Conservation (phyloP, 192 early-diverging fungal species). For the Pilaira anomala region DNA sequence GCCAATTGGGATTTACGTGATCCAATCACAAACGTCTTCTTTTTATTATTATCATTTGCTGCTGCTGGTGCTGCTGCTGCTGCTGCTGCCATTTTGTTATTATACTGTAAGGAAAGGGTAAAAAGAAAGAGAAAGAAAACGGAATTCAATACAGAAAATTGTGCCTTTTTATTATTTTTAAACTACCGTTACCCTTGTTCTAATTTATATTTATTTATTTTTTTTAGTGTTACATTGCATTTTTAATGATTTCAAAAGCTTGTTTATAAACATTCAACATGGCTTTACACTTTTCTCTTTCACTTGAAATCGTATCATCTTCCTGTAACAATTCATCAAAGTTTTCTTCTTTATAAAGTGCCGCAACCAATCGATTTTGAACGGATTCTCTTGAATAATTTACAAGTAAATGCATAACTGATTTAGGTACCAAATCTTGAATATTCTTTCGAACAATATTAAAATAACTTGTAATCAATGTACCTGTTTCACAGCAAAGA, state of each 20-base stretch:
- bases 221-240: constrained; percentile 44
- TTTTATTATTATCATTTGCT: too few species aligned
- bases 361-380: constrained; percentile 70
- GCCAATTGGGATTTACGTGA: constrained; percentile 87
- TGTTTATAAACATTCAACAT: constrained; percentile 76
- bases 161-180: not conserved
- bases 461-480: constrained; percentile 72
- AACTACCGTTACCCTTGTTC: too few species aligned
- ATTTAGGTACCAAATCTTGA: constrained; percentile 74
- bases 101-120: too few species aligned
- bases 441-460: constrained; percentile 71
- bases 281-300: constrained; percentile 67
- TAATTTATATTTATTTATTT: not conserved
- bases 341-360: constrained; percentile 66
- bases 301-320: constrained; percentile 61
- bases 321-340: constrained; percentile 67
- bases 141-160: not conserved
- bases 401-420: constrained; percentile 76
- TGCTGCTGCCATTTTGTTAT: constrained; percentile 1
- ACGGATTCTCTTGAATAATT: constrained; percentile 65
- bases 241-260: constrained; percentile 64
- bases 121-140: not conserved
- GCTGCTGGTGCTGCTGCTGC: too few species aligned
- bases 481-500: constrained; percentile 32
- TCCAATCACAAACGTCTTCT: constrained; percentile 51